These are phyloP conservation scores for Kodamaea restingae DNA, from an alignment of 805 yeast genomes.

Conservation along the genomic window DNA sequence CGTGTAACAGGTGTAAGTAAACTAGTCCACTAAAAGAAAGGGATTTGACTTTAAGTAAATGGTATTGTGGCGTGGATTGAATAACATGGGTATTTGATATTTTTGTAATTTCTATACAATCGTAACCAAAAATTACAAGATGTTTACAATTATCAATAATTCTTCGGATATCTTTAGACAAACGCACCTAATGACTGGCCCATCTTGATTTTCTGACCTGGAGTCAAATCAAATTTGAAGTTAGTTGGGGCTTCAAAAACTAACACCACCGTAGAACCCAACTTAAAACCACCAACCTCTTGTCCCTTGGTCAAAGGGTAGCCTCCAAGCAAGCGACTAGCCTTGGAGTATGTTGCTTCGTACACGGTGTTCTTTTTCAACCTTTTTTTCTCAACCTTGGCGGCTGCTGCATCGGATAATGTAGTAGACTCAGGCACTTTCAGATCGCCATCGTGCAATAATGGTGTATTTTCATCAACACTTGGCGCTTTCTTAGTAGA, in stretches of 20 bases:
- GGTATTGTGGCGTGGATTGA: no score
- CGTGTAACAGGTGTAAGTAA: no score
- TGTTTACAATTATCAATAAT: no score
- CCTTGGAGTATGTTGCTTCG: slow-evolving; percentile 87
- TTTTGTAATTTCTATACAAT: no score
- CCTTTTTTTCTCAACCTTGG: slow-evolving; percentile 24
- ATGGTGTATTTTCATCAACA: slow-evolving; percentile 29
- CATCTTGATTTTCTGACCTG: slow-evolving; percentile 78
- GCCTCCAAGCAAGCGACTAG: slow-evolving; percentile 75
- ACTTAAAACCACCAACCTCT: slow-evolving; percentile 94
- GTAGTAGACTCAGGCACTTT: slow-evolving; percentile 2
- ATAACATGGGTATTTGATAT: no score
- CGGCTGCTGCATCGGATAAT: slow-evolving; percentile 8
- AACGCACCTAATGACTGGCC: slow-evolving; percentile 73
- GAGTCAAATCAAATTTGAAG: slow-evolving; percentile 64
- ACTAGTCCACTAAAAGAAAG: no score
- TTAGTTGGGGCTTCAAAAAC: slow-evolving; percentile 92
- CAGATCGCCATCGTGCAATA: slow-evolving; percentile 16
- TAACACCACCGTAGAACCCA: slow-evolving; percentile 95
- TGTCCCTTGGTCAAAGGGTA: slow-evolving; percentile 86
- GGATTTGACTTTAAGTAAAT: no score
- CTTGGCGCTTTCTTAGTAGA: slow-evolving; percentile 13
- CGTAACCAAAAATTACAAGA: no score
- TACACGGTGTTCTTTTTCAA: slow-evolving; percentile 76
- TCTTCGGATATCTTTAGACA: slow-evolving; percentile 10